Evolutionary conservation across 2,329 filamentous ascomycete genomes (phyloP), one percentile per base, ranked within the genome.

Genomic region (Neopestalotiopsis sp.): DNA sequence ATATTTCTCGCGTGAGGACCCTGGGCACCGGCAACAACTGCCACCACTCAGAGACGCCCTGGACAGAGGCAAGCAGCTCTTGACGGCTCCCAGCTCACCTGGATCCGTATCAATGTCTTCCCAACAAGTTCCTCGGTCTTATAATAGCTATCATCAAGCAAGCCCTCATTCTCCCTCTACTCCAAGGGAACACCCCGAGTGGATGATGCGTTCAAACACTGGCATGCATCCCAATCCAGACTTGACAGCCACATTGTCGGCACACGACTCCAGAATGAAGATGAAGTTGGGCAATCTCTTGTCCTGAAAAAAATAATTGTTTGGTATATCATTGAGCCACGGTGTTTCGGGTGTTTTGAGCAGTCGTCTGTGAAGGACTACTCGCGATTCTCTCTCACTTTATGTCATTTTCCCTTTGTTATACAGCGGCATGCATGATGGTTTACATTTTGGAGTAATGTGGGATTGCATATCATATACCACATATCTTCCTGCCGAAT

Each of bases 61-160:
- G 32, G 68, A 72, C 5, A 56, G 66, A 13, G 64, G 65, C 12
- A 66, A 71, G 6, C 76, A 76, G 56, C 70, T 80, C 5, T 75
- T 75, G 12, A 81, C 79, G 4, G 79, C 78, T 14, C 79, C 79
- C 7, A 81, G 73, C 70, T 81, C 80, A 5, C 80, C 79, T 3
- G 71, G 72, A 12, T 28, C 68, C 7, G 67, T 71, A 28, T 30
- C 64, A n/a, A 9, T n/a, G 14, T 53, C 34, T 7, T 38, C 45
- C 17, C 45, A 53, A 53, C 45, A 53, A 12, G 57, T 65, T 14
- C 64, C 70, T 38, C 59, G 66, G 59, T 24, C 67, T 30, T 49
- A 62, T 57, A n/a, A 28, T 3, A 28, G 24, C 34, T 38, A 6
- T 7, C 10, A 38, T 38, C 34, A 38, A 10, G 10, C 34, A 10